A percentile compares a stretch with the other conserved stretches of the same genome.
Evolutionary conservation across 768 basidiomycete genomes (phyloP).

Genomic region (Rhodosporidiobolus sp.): DNA sequence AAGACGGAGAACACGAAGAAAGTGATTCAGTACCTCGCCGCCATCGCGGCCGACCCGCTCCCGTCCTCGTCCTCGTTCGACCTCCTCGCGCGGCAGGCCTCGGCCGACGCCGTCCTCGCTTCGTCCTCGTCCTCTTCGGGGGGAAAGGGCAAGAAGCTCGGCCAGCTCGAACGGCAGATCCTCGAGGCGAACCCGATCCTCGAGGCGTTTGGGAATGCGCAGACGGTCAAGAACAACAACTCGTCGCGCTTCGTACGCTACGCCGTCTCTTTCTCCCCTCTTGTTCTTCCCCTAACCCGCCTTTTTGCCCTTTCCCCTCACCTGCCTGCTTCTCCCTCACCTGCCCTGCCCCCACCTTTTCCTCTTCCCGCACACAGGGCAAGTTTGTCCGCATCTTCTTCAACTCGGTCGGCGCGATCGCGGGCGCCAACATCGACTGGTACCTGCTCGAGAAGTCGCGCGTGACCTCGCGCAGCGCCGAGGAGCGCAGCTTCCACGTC

Average conservation of each 20-base stretch:
- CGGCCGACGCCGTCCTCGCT: slow-evolving; percentile 17
- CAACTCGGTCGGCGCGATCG: slow-evolving; percentile 85
- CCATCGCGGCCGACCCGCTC: slow-evolving; percentile 76
- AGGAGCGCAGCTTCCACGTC: slow-evolving; percentile 91
- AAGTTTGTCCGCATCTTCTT: slow-evolving; percentile 98
- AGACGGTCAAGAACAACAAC: slow-evolving; percentile 97
- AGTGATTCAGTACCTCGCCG: slow-evolving; percentile 97
- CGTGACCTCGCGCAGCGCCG: slow-evolving; percentile 79
- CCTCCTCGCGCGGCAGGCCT: slow-evolving; percentile 54
- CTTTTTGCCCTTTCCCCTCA: neutral
- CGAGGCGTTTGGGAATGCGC: slow-evolving; percentile 97
- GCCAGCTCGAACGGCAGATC: slow-evolving; percentile 90
- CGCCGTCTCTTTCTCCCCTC: too few relatives aligned
- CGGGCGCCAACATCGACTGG: slow-evolving; percentile 98
- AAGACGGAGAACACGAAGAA: slow-evolving; percentile 99
- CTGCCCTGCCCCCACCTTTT: neutral
- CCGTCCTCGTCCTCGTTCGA: slow-evolving; percentile 54
- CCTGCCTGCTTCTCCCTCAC: neutral
- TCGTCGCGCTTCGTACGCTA: slow-evolving; percentile 83
- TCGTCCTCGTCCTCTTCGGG: neutral
- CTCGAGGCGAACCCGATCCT: slow-evolving; percentile 95
- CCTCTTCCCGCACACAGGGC: slow-evolving; percentile 52
- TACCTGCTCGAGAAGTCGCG: slow-evolving; percentile 96
- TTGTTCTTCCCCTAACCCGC: too few relatives aligned
- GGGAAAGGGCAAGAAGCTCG: slow-evolving; percentile 52